Percentiles rank a stretch among this genome's conserved stretches.
Conservation (phyloP, 768 basidiomycete species). For the Kondoa malvinella region DNA sequence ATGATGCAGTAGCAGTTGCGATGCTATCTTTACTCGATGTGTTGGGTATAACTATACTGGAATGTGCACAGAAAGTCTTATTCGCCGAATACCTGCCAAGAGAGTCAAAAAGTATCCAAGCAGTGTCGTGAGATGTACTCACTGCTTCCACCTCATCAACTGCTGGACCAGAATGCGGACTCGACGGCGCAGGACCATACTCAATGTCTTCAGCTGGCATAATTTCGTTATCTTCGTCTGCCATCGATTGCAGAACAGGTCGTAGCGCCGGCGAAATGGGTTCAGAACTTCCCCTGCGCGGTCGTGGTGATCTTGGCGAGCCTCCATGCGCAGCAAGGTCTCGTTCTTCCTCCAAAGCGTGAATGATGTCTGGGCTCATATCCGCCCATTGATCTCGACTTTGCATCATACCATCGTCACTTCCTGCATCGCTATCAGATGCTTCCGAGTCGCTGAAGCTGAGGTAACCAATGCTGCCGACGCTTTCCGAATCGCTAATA, state of each 20-base stretch:
- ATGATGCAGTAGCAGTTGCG: too few species aligned
- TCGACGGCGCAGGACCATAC: conserved; percentile 17
- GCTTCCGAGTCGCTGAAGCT: conserved; percentile 39
- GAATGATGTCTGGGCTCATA: conserved; percentile 28
- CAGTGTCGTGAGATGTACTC: too few species aligned
- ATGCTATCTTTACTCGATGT: background rate
- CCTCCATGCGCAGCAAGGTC: conserved; percentile 6
- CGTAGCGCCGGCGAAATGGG: conserved; percentile 26
- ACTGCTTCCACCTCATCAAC: conserved; percentile 25
- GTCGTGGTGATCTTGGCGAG: conserved; percentile 21
- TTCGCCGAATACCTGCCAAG: background rate
- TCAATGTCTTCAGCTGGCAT: conserved; percentile 9
- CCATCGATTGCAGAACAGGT: conserved; percentile 24
- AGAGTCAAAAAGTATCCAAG: background rate
- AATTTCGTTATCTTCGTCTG: conserved; percentile 20
- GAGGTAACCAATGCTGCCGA: conserved; percentile 67
- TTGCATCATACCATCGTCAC: conserved; percentile 19
- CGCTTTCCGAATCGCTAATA: conserved; percentile 77
- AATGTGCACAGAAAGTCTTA: background rate
- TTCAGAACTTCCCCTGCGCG: conserved; percentile 20
- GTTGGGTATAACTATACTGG: background rate
- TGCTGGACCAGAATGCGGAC: conserved; percentile 19
- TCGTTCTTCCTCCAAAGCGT: conserved; percentile 26
- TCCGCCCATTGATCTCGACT: conserved; percentile 23
- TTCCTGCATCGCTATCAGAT: conserved; percentile 12